These are phyloP conservation scores for Amanita exitialis DNA, from an alignment of 768 basidiomycete species.

Conservation along the genomic window DNA sequence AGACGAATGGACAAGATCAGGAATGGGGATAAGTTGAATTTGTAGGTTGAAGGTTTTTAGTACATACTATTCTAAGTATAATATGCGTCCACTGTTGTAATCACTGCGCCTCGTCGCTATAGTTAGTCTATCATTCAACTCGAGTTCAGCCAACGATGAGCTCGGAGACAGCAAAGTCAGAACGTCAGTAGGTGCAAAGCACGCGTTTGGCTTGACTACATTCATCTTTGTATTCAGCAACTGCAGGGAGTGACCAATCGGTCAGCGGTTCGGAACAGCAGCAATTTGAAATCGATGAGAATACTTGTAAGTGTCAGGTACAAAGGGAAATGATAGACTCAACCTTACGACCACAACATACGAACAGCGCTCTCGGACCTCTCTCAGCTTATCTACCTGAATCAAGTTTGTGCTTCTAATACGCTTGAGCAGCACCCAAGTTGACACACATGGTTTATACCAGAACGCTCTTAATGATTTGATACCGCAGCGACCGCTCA, in stretches of 20 bases:
- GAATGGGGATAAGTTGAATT: background rate
- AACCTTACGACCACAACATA: background rate
- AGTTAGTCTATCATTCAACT: background rate
- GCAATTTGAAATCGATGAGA: background rate
- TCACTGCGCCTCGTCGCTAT: background rate
- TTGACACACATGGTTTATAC: background rate
- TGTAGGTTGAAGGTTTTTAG: too few relatives aligned
- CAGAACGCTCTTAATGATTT: constrained; percentile 21
- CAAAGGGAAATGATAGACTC: background rate
- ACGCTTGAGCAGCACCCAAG: too few relatives aligned
- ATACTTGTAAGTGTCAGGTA: background rate
- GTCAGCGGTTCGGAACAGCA: background rate
- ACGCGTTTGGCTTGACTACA: background rate
- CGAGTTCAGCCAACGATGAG: background rate
- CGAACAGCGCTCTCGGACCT: constrained; percentile 3
- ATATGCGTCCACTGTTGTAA: background rate
- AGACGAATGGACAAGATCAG: constrained; percentile 2
- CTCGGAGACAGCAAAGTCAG: background rate
- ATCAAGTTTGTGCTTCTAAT: constrained; percentile 10
- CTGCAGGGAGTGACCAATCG: background rate
- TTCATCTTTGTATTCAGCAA: background rate
- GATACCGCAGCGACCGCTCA: constrained; percentile 35
- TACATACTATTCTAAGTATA: background rate
- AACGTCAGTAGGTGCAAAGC: background rate
- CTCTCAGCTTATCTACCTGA: constrained; percentile 13